Base-by-base conservation (phyloP, 805 yeast species). In the Wickerhamiella galacta region DNA sequence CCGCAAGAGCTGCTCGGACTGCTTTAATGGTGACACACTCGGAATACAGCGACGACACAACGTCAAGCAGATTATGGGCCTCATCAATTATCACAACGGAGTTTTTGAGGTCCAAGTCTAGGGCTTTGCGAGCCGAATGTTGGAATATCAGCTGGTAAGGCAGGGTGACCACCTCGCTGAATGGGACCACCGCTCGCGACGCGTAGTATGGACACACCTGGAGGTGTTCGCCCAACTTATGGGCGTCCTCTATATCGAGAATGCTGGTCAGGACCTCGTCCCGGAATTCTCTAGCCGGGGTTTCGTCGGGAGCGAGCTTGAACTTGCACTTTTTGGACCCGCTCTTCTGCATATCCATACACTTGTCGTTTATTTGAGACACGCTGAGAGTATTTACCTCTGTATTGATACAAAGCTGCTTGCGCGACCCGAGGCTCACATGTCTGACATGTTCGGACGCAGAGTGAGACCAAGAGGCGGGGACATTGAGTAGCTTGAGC, bases 1-100 rank as follows among this genome's bases (percentile, higher is more conserved):
- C 72, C 2, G 42, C 42, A 14, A 62, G 53, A 3, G 76, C 64
- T 0, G 38, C 28, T 2, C 42, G 26, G 7, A 81, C 56, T 20
- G 77, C 81, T 0, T 42, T 32, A 1, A 60, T 43, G 0, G 76
- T 57, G 1, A 85, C 57, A 3, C 65, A 52, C 2, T 72, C 63
- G 0, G 94, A 80, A 45, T 76, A 66, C 39, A 87, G 57, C 2
- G 76, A 56, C 1, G 75, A 67, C 3, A 85, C 69, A 0, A 85
- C 72, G 43, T 83, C 95, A 19, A 82, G 49, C 27, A 85, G 56
- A 49, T 85, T 85, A 49, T 85, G 96, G 0, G 95, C 95, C 49
- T 85, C 96, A 51, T 85, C 96, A 18, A 85, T 73, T 4, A 87
- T 67, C 1, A 87, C 70, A 2, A 85, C 65, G 1, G 85, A 63